Evolutionary conservation across 2,329 filamentous ascomycete species (phyloP).

Genomic region (Epichloe uncinata): DNA sequence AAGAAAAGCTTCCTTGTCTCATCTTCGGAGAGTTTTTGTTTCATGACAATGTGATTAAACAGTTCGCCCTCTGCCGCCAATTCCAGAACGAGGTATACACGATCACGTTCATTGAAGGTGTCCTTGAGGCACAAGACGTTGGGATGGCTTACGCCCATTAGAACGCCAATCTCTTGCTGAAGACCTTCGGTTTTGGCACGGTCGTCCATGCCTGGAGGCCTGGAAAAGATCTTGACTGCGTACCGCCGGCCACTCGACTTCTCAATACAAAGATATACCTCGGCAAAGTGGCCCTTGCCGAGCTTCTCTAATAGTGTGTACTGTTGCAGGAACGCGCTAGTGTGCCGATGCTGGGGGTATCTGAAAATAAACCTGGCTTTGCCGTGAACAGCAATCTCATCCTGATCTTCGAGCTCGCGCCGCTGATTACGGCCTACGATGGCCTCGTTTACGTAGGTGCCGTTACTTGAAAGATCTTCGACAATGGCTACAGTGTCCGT

Average conservation of each 20-base stretch:
- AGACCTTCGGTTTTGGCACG: conserved; percentile 71
- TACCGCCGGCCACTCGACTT: conserved; percentile 69
- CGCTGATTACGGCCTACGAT: conserved; percentile 86
- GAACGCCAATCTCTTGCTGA: conserved; percentile 88
- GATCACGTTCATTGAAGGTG: conserved; percentile 82
- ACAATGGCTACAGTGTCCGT: conserved; percentile 56
- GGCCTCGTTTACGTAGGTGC: conserved; percentile 89
- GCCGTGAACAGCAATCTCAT: conserved; percentile 79
- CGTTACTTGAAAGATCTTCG: conserved; percentile 90
- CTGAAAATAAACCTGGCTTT: conserved; percentile 83
- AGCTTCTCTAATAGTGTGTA: conserved; percentile 76
- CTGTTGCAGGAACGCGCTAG: conserved; percentile 71
- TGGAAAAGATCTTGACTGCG: conserved; percentile 92
- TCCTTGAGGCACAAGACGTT: conserved; percentile 89
- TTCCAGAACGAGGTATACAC: conserved; percentile 84
- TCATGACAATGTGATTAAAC: conserved; percentile 89
- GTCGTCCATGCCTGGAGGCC: conserved; percentile 69
- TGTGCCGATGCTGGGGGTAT: conserved; percentile 64
- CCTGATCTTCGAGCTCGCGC: conserved; percentile 74
- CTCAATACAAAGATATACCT: conserved; percentile 83
- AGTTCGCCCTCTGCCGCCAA: conserved; percentile 85
- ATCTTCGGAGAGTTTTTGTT: conserved; percentile 72
- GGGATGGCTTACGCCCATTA: conserved; percentile 95
- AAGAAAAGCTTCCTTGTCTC: conserved; percentile 79
- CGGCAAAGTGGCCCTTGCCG: conserved; percentile 90